A percentile compares a stretch with the other conserved stretches of the same genome.
These are phyloP conservation scores for Colletotrichum sp. DNA, from an alignment of 2,329 filamentous ascomycete species.

Conservation along the genomic window DNA sequence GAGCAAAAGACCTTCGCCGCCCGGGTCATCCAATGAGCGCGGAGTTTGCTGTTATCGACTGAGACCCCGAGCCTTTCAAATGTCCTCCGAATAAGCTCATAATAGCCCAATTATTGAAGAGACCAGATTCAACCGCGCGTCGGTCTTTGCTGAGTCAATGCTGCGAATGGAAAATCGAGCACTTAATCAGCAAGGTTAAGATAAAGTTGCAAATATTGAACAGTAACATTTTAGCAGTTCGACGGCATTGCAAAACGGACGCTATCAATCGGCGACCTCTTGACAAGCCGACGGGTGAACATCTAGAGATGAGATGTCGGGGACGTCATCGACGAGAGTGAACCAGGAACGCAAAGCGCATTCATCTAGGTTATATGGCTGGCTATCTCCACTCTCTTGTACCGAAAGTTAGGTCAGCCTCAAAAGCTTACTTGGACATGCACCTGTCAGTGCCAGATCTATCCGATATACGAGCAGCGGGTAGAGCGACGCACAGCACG, in stretches of 20 bases:
- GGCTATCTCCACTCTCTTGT: neutral
- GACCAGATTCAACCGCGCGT: neutral
- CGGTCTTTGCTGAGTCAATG: neutral
- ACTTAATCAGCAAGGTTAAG: neutral
- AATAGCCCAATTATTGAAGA: neutral
- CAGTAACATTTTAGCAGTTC: neutral
- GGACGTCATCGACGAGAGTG: neutral
- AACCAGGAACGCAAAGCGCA: neutral
- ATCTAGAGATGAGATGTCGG: neutral
- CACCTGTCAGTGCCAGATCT: neutral
- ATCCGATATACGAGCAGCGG: neutral
- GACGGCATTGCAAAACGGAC: neutral
- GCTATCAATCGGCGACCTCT: neutral
- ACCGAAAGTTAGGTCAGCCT: neutral
- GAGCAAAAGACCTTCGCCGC: neutral
- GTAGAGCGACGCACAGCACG: neutral
- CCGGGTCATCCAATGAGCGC: too few relatives aligned
- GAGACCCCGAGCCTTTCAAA: neutral
- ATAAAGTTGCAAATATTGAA: neutral
- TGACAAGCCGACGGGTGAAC: accelerated
- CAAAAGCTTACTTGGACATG: neutral
- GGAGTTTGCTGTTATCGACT: neutral
- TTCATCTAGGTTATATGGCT: neutral
- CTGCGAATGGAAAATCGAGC: neutral
- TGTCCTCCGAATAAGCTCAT: neutral